Percentiles rank a stretch among this genome's conserved stretches.
Evolutionary conservation across 148 eudicot genomes (phyloP).

Genomic region (Hydrangea macrophylla): DNA sequence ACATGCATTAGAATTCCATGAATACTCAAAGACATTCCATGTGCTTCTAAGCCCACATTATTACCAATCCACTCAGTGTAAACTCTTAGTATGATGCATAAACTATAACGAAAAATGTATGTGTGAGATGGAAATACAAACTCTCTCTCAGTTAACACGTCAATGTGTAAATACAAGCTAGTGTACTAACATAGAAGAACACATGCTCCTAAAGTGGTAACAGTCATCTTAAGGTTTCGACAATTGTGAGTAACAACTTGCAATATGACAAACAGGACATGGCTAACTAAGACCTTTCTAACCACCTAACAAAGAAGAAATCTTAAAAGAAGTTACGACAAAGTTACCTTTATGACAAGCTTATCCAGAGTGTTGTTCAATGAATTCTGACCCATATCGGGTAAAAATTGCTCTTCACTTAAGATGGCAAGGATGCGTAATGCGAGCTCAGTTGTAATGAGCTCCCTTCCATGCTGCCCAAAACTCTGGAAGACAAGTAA

Average conservation of each 20-base stretch:
- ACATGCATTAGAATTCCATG: constrained; percentile 7
- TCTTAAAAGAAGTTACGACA: neutral
- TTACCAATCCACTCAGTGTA: too few relatives aligned
- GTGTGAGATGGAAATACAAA: too few relatives aligned
- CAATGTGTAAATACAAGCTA: too few relatives aligned
- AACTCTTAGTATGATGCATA: too few relatives aligned
- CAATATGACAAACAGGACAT: neutral
- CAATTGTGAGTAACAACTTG: neutral
- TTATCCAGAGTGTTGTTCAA: constrained; percentile 63
- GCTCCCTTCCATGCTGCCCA: constrained; percentile 99
- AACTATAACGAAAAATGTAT: too few relatives aligned
- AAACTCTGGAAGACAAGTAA: constrained; percentile 99
- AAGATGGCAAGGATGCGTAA: constrained; percentile 74
- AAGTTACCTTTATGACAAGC: constrained; percentile 76
- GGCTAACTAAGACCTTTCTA: neutral
- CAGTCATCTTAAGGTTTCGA: neutral
- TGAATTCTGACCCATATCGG: constrained; percentile 51
- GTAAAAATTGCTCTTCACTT: constrained; percentile 88
- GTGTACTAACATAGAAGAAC: neutral
- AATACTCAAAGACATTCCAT: neutral
- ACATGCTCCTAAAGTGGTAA: neutral
- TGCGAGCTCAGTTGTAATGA: constrained; percentile 94
- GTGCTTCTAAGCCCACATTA: too few relatives aligned
- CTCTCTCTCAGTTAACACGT: too few relatives aligned
- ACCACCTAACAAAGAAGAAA: neutral